Base-by-base conservation (phyloP, 2,329 filamentous ascomycete species). In the Verticillium longisporum region DNA sequence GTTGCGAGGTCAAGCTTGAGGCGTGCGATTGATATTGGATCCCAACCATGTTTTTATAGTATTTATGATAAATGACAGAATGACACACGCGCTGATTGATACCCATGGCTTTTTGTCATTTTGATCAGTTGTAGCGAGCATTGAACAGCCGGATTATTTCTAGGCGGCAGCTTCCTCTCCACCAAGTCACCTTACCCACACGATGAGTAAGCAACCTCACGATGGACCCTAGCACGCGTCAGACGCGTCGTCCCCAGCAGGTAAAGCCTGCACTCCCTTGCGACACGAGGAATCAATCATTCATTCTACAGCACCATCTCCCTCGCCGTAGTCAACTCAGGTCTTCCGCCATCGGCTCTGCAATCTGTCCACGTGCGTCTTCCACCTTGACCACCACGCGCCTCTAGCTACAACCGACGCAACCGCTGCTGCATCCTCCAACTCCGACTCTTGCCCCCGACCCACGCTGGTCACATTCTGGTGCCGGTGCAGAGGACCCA, bases 401-500 rank as follows among this genome's bases (percentile, higher is more conserved):
- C 38, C 60, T 10, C 36, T 37, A 1, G 2, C 34, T 37, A 41
- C 21, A 6, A 50, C n/a, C n/a, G 45, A 21, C 45, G 45, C 45
- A 10, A 9, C 41, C 7, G 2, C 41, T 18, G 41, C 41, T 9
- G 4, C 41, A n/a, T 9, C 45, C 18, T 21, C 45, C 6, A 50
- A 10, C 1, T 50, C 45, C n/a, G 18, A 18, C 18, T 50, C 45
- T 9, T 4, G 9, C 7, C 21, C 45, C 18, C n/a, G 45, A 26
- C 21, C 45, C 18, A 18, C 45, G 18, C 11, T 50, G 45, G 67
- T 67, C 56, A 69, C 65, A 59, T 72, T 71, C 34, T 70, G 69
- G 57, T 75, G 72, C 5, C 73, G 72, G 62, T 76, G 73, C 36
- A 72, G 61, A 1, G 73, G 73, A 41, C 69, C 73, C 62, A 70